These are phyloP conservation scores for Rhodotorula paludigena DNA, from an alignment of 768 basidiomycete species.

Conservation along the genomic window DNA sequence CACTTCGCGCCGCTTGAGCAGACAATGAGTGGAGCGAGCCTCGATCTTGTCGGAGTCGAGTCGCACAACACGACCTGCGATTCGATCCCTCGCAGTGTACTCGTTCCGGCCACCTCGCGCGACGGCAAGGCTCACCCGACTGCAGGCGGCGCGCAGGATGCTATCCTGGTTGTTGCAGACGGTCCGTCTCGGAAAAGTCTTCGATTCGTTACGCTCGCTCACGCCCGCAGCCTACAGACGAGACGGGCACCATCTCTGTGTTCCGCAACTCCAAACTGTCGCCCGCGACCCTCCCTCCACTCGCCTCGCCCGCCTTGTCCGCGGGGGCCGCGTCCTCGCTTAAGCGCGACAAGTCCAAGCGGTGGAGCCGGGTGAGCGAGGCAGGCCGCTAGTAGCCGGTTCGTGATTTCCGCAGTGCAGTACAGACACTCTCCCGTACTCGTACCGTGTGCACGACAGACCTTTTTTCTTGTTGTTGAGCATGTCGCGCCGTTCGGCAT, in stretches of 20 bases:
- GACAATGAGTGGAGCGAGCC: not conserved
- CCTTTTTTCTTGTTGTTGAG: no score
- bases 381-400: no score
- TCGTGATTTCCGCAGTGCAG: no score
- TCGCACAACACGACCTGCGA: not conserved
- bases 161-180: conserved; percentile 34
- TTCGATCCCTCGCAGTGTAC: not conserved
- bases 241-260: conserved; percentile 21
- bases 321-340: not conserved
- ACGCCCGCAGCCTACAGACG: not conserved
- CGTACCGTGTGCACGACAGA: no score
- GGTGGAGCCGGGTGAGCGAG: not conserved
- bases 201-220: not conserved
- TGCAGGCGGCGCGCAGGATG: conserved; percentile 13
- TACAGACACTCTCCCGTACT: no score
- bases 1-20: conserved; percentile 17
- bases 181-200: conserved; percentile 14
- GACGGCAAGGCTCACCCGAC: not conserved
- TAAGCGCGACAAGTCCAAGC: not conserved
- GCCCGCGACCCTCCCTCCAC: no score
- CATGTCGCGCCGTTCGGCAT: no score
- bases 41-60: not conserved
- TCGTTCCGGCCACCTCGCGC: conserved; percentile 1
- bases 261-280: conserved; percentile 20
- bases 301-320: not conserved